Evolutionary conservation across 805 yeast genomes (phyloP), one percentile per base, ranked within the genome.

Genomic region (Wickerhamomyces ciferrii): DNA sequence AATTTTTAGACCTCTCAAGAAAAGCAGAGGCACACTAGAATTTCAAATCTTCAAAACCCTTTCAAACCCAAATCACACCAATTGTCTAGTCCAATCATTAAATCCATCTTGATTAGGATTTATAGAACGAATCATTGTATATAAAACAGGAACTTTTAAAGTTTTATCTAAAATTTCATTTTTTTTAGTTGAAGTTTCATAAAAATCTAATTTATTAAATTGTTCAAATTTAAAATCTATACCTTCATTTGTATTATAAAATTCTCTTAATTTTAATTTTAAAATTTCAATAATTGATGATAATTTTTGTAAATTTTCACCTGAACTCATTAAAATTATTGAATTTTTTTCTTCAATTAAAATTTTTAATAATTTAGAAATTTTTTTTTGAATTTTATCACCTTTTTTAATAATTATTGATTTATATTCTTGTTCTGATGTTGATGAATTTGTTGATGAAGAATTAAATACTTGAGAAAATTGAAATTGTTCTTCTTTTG

Each of bases 131-230:
- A 59, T 23, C 19, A 58, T 29, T 2, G 50, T 43, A 27, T 58
- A 56, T 10, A 59, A 47, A 13, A 59, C 60, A 5, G 59, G 50
- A 1, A 55, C 50, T 24, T 44, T 51, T 18, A 43, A 32, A 18
- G 48, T 53, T 42, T 55, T 58, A 17, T 54, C 54, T 34, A 56
- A 13, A 4, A 59, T 41, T 31, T 53, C 61, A 43, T 45, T 56
- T 41, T 50, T 49, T 20, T 38, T 37, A 14, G 48, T 38, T 0
- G 41, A 18, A 1, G 53, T 50, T 13, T 53, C 54, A 37, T 49
- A 59, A 19, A 51, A 46, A 41, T 56, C 60, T 15, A 59, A 43
- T 39, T 49, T 56, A 40, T 59, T 59, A 25, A 37, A 56, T 44
- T 59, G 63, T 39, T 52, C 51, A 29, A 40, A 50, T 21, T 41